phyloP scores from a whole-genome alignment of 345 rosid genomes.

The Gossypium ekmanianum region DNA sequence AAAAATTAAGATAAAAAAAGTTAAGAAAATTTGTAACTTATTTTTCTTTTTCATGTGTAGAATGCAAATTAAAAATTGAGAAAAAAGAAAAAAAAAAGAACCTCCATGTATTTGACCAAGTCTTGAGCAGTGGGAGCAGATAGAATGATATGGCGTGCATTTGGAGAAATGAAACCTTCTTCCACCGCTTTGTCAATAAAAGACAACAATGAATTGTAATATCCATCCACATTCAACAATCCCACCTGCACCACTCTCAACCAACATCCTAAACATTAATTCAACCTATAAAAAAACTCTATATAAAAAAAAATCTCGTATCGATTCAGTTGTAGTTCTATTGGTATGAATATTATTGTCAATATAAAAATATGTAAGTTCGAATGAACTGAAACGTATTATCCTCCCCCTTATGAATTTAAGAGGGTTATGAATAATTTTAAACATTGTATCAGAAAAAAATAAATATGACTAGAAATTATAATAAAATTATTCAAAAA shows the following conservation, averaged over 20 bases:
- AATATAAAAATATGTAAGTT: too few species aligned
- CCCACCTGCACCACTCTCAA: conserved; percentile 51
- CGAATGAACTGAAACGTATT: too few species aligned
- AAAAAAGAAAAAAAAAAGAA: background rate
- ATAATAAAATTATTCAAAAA: too few species aligned
- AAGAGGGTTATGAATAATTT: rapidly evolving
- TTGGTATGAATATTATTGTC: too few species aligned
- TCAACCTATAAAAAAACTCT: too few species aligned
- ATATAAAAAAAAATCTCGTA: too few species aligned
- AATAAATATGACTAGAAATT: too few species aligned
- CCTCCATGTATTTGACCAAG: conserved; percentile 70
- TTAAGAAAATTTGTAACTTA: too few species aligned
- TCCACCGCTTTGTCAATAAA: conserved; percentile 77
- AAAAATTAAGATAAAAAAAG: too few species aligned
- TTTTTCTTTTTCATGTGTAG: background rate
- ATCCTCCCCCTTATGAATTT: rapidly evolving
- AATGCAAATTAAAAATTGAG: background rate
- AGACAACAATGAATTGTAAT: conserved; percentile 65
- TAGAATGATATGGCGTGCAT: conserved; percentile 73
- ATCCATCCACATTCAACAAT: conserved; percentile 73
- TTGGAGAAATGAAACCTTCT: conserved; percentile 70
- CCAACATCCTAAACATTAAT: background rate
- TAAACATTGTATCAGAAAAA: too few species aligned
- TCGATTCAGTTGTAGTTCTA: rapidly evolving
- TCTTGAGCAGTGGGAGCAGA: conserved; percentile 64